Evolutionary conservation across 352 stramenopile species (phyloP).

Genomic region (Plasmopara muralis): DNA sequence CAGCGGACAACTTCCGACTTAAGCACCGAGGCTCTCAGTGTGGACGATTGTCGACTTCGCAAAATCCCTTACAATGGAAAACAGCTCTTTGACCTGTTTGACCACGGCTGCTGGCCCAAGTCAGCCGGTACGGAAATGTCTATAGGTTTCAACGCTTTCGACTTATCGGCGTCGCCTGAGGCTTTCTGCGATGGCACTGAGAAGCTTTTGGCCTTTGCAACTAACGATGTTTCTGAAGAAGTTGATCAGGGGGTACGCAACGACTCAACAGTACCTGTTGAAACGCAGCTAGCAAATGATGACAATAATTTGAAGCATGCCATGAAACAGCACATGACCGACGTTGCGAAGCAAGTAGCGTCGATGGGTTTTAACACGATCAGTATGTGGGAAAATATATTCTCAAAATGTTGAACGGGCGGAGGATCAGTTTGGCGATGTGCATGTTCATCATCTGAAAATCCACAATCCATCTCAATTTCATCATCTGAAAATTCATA

Average conservation of each 20-base stretch:
- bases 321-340: constrained; percentile 10
- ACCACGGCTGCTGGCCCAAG: constrained; percentile 18
- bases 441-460: too few species aligned
- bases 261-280: background rate
- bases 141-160: constrained; percentile 40
- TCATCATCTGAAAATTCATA: too few species aligned
- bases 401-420: constrained; percentile 1
- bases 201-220: background rate
- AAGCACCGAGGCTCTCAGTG: constrained; percentile 9
- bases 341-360: constrained; percentile 13
- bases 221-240: background rate
- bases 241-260: background rate
- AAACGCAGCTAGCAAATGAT: background rate
- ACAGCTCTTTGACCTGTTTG: constrained; percentile 8
- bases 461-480: too few species aligned
- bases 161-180: constrained; percentile 36
- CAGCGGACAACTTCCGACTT: constrained; percentile 3
- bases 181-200: constrained; percentile 22
- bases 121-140: constrained; percentile 24
- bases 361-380: constrained; percentile 17
- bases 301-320: constrained; percentile 5
- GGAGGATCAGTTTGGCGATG: too few species aligned
- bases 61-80: constrained; percentile 30
- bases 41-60: constrained; percentile 24
- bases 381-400: constrained; percentile 31